These are phyloP conservation scores for Coprinopsis sp. DNA, from an alignment of 768 basidiomycete genomes.

Conservation along the genomic window DNA sequence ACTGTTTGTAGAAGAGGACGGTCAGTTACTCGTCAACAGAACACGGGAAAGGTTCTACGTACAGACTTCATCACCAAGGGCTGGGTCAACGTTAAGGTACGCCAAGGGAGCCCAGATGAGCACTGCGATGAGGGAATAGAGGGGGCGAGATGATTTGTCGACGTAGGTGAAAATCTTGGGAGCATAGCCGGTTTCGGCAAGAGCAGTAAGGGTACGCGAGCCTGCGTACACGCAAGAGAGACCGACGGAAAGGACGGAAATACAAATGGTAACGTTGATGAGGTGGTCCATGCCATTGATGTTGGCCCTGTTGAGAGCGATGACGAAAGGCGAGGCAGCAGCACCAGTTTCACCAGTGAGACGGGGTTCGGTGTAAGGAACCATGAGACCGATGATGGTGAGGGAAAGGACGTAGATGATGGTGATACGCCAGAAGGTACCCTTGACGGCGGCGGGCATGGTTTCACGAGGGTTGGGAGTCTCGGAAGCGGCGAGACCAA, in stretches of 20 bases:
- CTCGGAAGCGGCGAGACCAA: slow-evolving; percentile 43
- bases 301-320: slow-evolving; percentile 33
- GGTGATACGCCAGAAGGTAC: slow-evolving; percentile 46
- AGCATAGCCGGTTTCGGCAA: slow-evolving; percentile 44
- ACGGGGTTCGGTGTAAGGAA: slow-evolving; percentile 33
- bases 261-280: slow-evolving; percentile 40
- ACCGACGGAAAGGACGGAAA: slow-evolving; percentile 43
- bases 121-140: slow-evolving; percentile 35
- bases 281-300: slow-evolving; percentile 41
- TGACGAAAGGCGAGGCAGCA: slow-evolving; percentile 44
- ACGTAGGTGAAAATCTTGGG: slow-evolving; percentile 41
- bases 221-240: slow-evolving; percentile 43
- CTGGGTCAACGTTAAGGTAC: slow-evolving; percentile 33
- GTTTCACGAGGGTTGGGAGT: slow-evolving; percentile 41
- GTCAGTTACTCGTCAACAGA: neutral
- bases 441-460: slow-evolving; percentile 43
- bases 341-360: slow-evolving; percentile 35
- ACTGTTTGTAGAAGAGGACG: slow-evolving; percentile 22
- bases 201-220: slow-evolving; percentile 40
- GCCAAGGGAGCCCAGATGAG: slow-evolving; percentile 36
- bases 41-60: slow-evolving; percentile 10
- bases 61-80: slow-evolving; percentile 36
- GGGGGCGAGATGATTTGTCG: slow-evolving; percentile 43
- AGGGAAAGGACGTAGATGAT: slow-evolving; percentile 41
- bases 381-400: slow-evolving; percentile 37